Evolutionary conservation across 2,329 filamentous ascomycete genomes (phyloP), one percentile per base, ranked within the genome.

Genomic region (Fusarium sp.): DNA sequence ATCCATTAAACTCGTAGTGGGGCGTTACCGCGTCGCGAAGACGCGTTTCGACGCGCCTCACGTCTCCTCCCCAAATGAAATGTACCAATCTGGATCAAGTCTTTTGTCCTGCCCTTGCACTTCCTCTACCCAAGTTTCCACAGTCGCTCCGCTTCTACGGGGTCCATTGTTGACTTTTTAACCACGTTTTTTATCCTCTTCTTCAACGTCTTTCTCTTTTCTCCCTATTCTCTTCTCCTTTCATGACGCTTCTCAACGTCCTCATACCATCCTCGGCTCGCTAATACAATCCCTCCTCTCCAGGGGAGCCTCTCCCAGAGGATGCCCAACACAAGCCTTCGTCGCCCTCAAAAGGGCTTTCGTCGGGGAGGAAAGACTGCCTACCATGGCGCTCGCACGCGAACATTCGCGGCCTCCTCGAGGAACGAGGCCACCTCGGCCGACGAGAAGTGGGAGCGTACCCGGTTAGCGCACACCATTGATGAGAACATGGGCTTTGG

Each of bases 401-500:
- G 94, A 80, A 97, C 94, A 6, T 94, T 98, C 76, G 92, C 96
- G 67, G 91, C 94, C 37, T 92, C 93, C 9, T 91, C 93, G 50
- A 91, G 93, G 65, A 92, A 91, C 64, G 97, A 99, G 86, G 92
- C 90, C 62, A 98, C 95, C 1, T 97, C 95, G 9, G 92, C 94
- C 79, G 95, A 98, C 87, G 97, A 99, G 84, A 97, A 95, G 83
- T 91, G 94, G 84, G 95, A 99, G 84, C 92, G 95, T 41, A 93
- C 92, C 56, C 91, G 92, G 65, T 90, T 98, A 61, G 95, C 95
- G 35, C 91, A 98, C 84, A 90, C 88, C 79, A 98, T 99, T 81
- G 97, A 99, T 85, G 97, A 98, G 85, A 89, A 90, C 72, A 97
- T 98, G 92, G 97, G 97, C 63, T 99, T 99, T 82, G 89, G 92